Conservation (phyloP, 1,284 basidiomycete species). For the Rhodotorula sp. region DNA sequence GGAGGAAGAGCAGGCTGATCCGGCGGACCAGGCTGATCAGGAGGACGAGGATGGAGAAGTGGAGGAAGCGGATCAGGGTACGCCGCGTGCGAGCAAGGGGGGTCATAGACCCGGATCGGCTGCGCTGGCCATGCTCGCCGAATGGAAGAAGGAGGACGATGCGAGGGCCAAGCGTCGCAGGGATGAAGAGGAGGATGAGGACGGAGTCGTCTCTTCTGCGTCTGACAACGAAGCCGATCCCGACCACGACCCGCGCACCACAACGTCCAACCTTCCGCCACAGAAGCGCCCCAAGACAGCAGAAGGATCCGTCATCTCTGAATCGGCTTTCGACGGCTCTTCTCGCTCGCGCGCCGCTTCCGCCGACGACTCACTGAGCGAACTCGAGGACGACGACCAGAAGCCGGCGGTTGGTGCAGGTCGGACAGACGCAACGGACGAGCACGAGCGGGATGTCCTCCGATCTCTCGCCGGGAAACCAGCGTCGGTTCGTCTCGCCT, state of each 20-base stretch:
- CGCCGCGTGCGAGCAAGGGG: background rate
- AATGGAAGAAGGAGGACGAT: background rate
- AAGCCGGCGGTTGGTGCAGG: background rate
- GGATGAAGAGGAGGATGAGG: constrained; percentile 4
- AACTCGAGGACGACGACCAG: constrained; percentile 12
- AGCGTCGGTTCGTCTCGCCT: no score
- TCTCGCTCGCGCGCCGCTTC: constrained; percentile 1
- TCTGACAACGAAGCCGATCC: constrained; percentile 4
- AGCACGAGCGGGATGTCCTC: no score
- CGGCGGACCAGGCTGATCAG: constrained; percentile 1
- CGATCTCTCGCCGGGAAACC: no score
- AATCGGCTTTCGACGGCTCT: constrained; percentile 14
- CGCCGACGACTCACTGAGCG: constrained; percentile 4
- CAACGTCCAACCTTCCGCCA: constrained; percentile 3
- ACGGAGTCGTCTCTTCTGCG: background rate
- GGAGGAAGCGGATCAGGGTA: background rate
- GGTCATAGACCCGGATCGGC: no score
- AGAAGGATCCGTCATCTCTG: constrained; percentile 14
- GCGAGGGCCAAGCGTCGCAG: background rate
- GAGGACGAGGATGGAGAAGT: background rate
- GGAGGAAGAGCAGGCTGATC: background rate
- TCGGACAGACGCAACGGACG: no score
- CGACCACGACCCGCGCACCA: background rate
- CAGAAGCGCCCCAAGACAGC: background rate
- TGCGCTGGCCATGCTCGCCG: background rate